A percentile compares a stretch with the other conserved stretches of the same genome.
Evolutionary conservation across 176 grass and related monocot genomes (phyloP).

Genomic region (Miscanthus lutarioriparius): DNA sequence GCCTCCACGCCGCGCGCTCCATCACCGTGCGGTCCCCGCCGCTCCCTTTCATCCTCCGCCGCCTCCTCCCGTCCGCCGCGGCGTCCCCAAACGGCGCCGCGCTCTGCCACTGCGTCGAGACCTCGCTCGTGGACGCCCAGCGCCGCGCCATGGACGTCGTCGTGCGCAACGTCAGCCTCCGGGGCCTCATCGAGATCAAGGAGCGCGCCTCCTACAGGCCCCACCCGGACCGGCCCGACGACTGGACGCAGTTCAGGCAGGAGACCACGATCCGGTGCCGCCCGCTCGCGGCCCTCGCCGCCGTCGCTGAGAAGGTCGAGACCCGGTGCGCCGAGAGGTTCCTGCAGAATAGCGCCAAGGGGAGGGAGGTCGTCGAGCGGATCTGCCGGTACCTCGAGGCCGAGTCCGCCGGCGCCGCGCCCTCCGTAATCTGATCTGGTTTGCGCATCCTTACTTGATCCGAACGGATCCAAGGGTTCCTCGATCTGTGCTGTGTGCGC

Average conservation of each 20-base stretch:
- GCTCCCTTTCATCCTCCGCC: conserved; percentile 83
- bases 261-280: conserved; percentile 87
- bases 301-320: conserved; percentile 89
- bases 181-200: conserved; percentile 76
- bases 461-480: conserved; percentile 45
- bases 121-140: conserved; percentile 67
- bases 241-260: conserved; percentile 84
- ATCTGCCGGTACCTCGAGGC: conserved; percentile 88
- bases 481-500: conserved; percentile 45
- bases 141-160: conserved; percentile 85
- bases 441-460: conserved; percentile 23
- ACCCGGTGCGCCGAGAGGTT: conserved; percentile 80
- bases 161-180: conserved; percentile 69
- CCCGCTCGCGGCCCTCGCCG: conserved; percentile 74
- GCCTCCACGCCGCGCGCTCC: conserved; percentile 71
- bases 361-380: conserved; percentile 89
- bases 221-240: conserved; percentile 70
- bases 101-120: conserved; percentile 89
- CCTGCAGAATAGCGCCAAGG: conserved; percentile 80
- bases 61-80: conserved; percentile 57
- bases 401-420: conserved; percentile 42
- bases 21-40: conserved; percentile 80
- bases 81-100: conserved; percentile 64
- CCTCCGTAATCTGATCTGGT: conserved; percentile 38
- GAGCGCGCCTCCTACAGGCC: conserved; percentile 75